Evolutionary conservation across 2,329 filamentous ascomycete genomes (phyloP), one percentile per base, ranked within the genome.

Genomic region (Trichoderma sp.): DNA sequence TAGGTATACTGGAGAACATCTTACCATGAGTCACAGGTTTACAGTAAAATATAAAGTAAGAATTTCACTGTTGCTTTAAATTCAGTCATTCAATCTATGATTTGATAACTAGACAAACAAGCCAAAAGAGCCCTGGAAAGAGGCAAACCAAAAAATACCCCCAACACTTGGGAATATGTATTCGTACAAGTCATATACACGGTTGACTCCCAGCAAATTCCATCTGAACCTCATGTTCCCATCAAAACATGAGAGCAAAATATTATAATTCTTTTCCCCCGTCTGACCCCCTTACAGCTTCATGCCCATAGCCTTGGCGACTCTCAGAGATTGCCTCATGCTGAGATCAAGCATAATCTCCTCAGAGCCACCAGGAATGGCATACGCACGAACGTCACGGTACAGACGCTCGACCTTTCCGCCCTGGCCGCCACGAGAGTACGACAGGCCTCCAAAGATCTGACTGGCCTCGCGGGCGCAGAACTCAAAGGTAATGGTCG

Each of bases 281-380:
- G 13, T 15, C 34, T 15, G 34, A 7, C 66, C 23, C 32, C n/a
- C 15, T 69, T 53, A 98, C 81, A 99, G 80, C 88, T 98, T 99
- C 95, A 98, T 98, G 11, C 96, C 71, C 81, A 97, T 85, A 74
- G 91, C 91, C 87, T 98, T 91, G 77, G 94, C 93, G 70, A 99
- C 96, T 81, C 90, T 91, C 85, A 97, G 81, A 74, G 91, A 92
- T 86, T 98, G 95, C 77, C 95, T 88, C 81, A 99, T 97, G 83
- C 93, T 97, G 79, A 99, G 83, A 82, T 99, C 96, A 75, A 98
- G 85, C 96, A 99, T 99, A 75, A 99, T 99, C 88, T 99, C 96
- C 85, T 99, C 95, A 75, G 91, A 94, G 28, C 96, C 96, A 78
- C 96, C 96, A 3, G 96, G 96, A 76, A 99, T 95, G 74, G 96